Conservation (phyloP, 331 rosid species). For the Quercus phellos region DNA sequence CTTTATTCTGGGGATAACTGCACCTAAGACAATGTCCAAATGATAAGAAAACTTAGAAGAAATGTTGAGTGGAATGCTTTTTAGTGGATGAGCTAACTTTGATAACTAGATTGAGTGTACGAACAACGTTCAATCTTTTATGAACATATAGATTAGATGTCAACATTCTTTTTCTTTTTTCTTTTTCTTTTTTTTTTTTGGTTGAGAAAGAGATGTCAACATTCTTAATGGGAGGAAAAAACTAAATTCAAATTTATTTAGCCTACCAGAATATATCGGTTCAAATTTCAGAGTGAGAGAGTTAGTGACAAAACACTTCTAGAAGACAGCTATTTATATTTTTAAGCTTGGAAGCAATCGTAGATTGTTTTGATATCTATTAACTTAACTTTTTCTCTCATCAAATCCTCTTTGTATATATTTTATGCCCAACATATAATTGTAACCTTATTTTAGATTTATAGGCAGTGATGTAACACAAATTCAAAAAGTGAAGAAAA, state of each 20-base stretch:
- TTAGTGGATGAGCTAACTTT: constrained; percentile 12
- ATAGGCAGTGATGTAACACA: too few relatives aligned
- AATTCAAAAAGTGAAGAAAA: too few relatives aligned
- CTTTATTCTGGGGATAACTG: not conserved
- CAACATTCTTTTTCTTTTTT: not conserved
- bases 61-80: not conserved
- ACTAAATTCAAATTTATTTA: not conserved
- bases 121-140: not conserved
- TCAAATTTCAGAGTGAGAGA: too few relatives aligned
- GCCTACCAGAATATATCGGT: not conserved
- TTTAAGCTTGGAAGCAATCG: not conserved
- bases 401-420: not conserved
- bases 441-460: not conserved
- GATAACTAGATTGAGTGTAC: not conserved
- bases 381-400: not conserved
- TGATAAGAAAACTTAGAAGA: not conserved
- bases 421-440: not conserved
- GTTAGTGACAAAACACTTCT: not conserved
- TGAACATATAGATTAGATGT: not conserved
- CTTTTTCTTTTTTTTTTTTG: accelerated
- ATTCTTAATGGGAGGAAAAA: not conserved
- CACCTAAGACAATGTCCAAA: not conserved
- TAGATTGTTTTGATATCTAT: not conserved
- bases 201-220: not conserved
- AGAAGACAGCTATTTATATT: not conserved